Evolutionary conservation across 345 rosid species (phyloP), one percentile per base, ranked within the genome.

Genomic region (Lumnitzera racemosa): DNA sequence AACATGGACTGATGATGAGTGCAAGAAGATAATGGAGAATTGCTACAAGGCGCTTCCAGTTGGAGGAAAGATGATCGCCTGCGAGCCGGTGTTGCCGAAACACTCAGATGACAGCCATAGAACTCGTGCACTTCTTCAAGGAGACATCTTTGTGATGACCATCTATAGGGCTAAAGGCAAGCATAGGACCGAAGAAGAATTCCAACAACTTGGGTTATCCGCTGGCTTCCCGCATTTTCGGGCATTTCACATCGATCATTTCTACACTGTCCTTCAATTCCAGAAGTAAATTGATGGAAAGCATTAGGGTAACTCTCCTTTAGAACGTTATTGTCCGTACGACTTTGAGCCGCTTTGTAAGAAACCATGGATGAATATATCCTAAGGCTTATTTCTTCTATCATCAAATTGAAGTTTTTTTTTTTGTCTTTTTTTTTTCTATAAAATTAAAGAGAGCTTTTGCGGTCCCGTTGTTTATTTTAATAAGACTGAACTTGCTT

Each of bases 141-240:
- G 85, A 0, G 98, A 91, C 72, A 80, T 91, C 46, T 88, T 88
- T 29, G 84, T 81, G 41, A 88, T 91, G 95, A 86, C 98, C 14
- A 72, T 88, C 15, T 86, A 88, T 57, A 79, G 89, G 65, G 72
- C 87, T 59, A 84, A 88, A 74, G 95, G 96, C 23, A 86, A 83
- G 79, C 88, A 83, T 24, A 80, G 95, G 69, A 88, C 96, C 0
- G 87, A 81, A 68, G 70, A 82, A 63, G 90, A 89, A 63, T 85
- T 80, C 66, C 75, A 60, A 70, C 77, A 81, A 71, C 77, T 91
- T 2, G 96, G 92, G 41, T 72, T 72, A 12, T 63, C 87, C 5
- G 80, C 74, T 2, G 95, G 96, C 57, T 91, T 91, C 77, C 61
- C 81, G 47, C 49, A 53, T 41, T 83, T 89, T 65, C 74, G 52